Base-by-base conservation (phyloP, 2,329 filamentous ascomycete species). In the Aureobasidium melanogenum region DNA sequence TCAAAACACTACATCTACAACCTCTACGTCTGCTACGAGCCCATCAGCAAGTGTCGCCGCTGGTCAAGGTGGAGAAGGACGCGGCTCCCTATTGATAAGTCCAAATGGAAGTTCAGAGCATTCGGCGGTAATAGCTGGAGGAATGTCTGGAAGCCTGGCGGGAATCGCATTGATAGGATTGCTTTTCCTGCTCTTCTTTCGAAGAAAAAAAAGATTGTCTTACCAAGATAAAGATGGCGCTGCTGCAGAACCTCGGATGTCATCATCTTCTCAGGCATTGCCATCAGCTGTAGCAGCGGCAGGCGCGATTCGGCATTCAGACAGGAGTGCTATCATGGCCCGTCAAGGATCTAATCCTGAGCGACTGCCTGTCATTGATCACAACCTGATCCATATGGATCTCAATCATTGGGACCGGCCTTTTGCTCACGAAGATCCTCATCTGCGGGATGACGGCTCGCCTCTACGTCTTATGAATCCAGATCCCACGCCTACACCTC, bases 361-460 rank as follows among this genome's bases (percentile, higher is more conserved):
- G 17, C 39, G 48, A 28, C 36, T 56, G 6, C 59, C 59, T 50
- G 44, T 64, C 17, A 62, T 72, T 15, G 70, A 73, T 43, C 69
- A 70, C 36, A 69, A 70, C 30, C 66, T 72, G 44, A 72, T 73
- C 30, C 69, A 69, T 22, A 69, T 73, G 64, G 69, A 64, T 57
- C 67, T 67, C 10, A 62, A 66, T 26, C 70, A 71, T 55, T 73
- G 71, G 71, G 63, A 67, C 24, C 65, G 71, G 34, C 71, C 71
- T 8, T 73, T 67, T 48, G 70, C 70, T 1, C 63, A 64, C 10
- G 60, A 62, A 47, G 69, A 72, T 64, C 68, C 69, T 32, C 69
- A 66, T 60, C 64, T 70, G 44, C 70, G 71, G 8, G 36, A 60
- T 9, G 28, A 34, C 7, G 15, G 22, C 24, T 52, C 48, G 14